Evolutionary conservation across 306 rosid genomes (phyloP), one percentile per base, ranked within the genome.

Genomic region (Trichosanthes cucumerina): DNA sequence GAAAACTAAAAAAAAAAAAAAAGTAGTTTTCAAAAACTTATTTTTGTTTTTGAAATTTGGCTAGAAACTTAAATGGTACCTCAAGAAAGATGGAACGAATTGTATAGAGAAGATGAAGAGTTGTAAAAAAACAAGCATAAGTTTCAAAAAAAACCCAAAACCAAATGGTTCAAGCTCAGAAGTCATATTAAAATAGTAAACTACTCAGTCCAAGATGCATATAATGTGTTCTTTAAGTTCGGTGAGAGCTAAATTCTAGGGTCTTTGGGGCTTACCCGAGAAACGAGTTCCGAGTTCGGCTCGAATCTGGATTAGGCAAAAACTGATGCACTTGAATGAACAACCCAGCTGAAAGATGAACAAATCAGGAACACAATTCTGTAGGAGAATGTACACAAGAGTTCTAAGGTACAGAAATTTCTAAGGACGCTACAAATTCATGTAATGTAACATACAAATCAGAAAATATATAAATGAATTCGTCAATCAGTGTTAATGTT

Each of bases 381-480:
- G 77, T 73, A 15, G 77, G 60, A 31, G 60, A 49, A 73, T 28
- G 3, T 73, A 73, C 78, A 73, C 7, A 72, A 72, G 7, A 71
- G 9, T 72, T 24, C 59, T 41, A 14, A 28, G 77, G 41, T 73
- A 28, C 77, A 73, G 4, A 31, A 49, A 73, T 72, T 46, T 46
- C 58, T 46, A 44, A 28, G 13, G 21, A 46, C 24, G 36, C 77
- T 47, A 72, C 41, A 33, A 44, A 72, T 7, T 72, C 24, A 47
- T 24, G 73, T 72, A 71, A 47, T 24, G 73, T 72, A 71, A 14
- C 58, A 72, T 46, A 72, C 60, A 73, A 52, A 73, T 73, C 44
- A 18, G 44, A 21, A 49, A 73, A 73, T 31, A 73, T 73, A 28
- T 73, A 73, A 73, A 73, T 31, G 78, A 73, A 50, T 60, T 73